These are phyloP conservation scores for Oryza nivara DNA, from an alignment of 176 grass and related monocot genomes.

Conservation along the genomic window DNA sequence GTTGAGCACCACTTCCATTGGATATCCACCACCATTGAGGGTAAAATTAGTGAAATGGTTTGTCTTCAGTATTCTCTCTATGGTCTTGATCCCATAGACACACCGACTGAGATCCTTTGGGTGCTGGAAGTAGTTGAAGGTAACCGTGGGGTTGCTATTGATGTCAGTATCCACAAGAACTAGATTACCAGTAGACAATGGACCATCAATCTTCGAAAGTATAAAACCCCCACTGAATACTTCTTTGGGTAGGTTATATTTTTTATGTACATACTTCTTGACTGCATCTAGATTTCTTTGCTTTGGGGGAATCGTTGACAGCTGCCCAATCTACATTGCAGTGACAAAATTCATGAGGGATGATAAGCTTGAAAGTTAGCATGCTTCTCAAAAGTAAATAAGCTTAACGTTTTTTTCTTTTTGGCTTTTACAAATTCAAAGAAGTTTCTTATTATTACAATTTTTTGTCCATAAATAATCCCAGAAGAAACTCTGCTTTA, in stretches of 20 bases:
- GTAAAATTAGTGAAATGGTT: constrained; percentile 58
- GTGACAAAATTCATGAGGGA: constrained; percentile 26
- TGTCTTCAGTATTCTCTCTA: constrained; percentile 61
- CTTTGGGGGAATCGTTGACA: constrained; percentile 82
- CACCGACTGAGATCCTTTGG: constrained; percentile 67
- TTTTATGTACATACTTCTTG: constrained; percentile 59
- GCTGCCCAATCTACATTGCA: constrained; percentile 85
- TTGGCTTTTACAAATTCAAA: not conserved
- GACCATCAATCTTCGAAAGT: constrained; percentile 78
- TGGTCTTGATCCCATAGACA: constrained; percentile 60
- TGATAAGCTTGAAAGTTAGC: not conserved
- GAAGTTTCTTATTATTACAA: constrained; percentile 1
- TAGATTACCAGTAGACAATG: constrained; percentile 62
- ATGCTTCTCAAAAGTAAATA: constrained; percentile 26
- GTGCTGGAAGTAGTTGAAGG: constrained; percentile 87
- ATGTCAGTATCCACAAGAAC: constrained; percentile 56
- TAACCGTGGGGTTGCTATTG: constrained; percentile 65
- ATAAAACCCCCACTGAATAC: constrained; percentile 87
- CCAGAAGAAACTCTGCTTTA: not conserved
- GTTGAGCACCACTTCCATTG: constrained; percentile 67
- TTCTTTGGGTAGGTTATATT: constrained; percentile 64
- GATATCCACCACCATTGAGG: constrained; percentile 30
- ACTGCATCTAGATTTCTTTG: constrained; percentile 65
- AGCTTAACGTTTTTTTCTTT: not conserved
- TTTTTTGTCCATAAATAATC: not conserved